These are phyloP conservation scores for Tuber brumale DNA, from an alignment of 495 filamentous ascomycete genomes.

Conservation along the genomic window DNA sequence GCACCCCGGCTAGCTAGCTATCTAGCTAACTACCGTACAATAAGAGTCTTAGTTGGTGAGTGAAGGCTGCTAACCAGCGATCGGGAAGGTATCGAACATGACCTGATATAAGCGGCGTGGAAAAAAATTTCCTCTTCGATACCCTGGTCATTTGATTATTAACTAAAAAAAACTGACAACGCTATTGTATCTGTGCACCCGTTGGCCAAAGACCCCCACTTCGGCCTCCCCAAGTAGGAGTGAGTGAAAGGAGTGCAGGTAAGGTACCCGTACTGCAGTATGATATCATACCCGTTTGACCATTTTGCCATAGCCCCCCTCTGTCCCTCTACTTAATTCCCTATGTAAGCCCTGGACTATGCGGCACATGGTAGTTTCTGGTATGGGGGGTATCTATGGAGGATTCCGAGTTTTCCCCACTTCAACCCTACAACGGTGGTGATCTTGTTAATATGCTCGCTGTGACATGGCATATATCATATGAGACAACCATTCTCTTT, in stretches of 20 bases:
- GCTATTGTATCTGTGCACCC: neutral
- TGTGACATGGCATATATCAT: neutral
- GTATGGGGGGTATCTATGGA: neutral
- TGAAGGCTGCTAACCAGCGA: neutral
- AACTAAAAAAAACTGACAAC: neutral
- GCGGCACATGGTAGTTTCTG: neutral
- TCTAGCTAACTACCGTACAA: too few species aligned
- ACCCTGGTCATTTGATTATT: neutral
- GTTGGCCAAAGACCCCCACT: neutral
- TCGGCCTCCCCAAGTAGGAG: neutral
- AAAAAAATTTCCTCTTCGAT: neutral
- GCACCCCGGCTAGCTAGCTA: too few species aligned
- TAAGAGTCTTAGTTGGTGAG: neutral
- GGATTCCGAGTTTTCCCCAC: neutral
- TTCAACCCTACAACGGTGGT: neutral
- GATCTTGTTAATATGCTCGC: neutral
- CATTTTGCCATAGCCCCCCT: neutral
- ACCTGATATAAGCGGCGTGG: neutral
- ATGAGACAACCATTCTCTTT: neutral
- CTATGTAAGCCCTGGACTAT: neutral
- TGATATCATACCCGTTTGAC: too few species aligned
- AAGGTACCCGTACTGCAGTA: neutral
- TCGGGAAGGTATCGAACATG: neutral
- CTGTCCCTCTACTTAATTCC: neutral
- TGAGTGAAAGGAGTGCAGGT: neutral